phyloP scores from a whole-genome alignment of 768 basidiomycete species.

The Phaeotremella fagi region DNA sequence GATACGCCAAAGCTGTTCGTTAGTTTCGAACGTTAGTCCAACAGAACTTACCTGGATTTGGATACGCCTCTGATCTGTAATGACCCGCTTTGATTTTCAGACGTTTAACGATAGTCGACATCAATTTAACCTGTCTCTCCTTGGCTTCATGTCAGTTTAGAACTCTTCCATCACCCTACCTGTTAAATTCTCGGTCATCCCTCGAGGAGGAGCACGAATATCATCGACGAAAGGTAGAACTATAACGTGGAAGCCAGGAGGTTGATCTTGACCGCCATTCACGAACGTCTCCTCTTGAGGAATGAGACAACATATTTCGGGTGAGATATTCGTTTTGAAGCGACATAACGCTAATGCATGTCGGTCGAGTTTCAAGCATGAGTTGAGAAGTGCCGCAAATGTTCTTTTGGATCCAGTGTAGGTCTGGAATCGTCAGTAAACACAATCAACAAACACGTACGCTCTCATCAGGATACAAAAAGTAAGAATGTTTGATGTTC shows the following conservation, averaged over 20 bases:
- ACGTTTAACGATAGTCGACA: slow-evolving; percentile 70
- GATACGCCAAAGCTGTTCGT: slow-evolving; percentile 68
- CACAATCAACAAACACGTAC: slow-evolving; percentile 51
- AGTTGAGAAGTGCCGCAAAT: slow-evolving; percentile 77
- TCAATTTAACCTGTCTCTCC: slow-evolving; percentile 62
- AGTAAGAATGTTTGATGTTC: slow-evolving; percentile 83
- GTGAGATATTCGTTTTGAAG: slow-evolving; percentile 65
- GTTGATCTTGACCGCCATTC: slow-evolving; percentile 66
- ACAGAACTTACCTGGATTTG: slow-evolving; percentile 66
- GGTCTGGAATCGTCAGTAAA: slow-evolving; percentile 8
- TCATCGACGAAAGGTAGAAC: slow-evolving; percentile 94
- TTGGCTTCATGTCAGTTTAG: slow-evolving; percentile 54
- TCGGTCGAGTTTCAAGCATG: slow-evolving; percentile 73
- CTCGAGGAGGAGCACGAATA: slow-evolving; percentile 65
- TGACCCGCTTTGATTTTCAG: slow-evolving; percentile 67
- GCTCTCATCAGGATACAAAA: slow-evolving; percentile 87
- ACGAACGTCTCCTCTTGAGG: slow-evolving; percentile 68
- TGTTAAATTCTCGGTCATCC: slow-evolving; percentile 59
- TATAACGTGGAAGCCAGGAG: slow-evolving; percentile 88
- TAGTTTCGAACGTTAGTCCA: slow-evolving; percentile 5
- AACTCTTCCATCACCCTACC: slow-evolving; percentile 51
- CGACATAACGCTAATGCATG: slow-evolving; percentile 73
- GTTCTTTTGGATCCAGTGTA: slow-evolving; percentile 90
- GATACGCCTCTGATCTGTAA: slow-evolving; percentile 63
- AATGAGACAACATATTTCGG: slow-evolving; percentile 74